These are phyloP conservation scores for Psilocybe cubensis DNA, from an alignment of 768 basidiomycete species.

Conservation along the genomic window DNA sequence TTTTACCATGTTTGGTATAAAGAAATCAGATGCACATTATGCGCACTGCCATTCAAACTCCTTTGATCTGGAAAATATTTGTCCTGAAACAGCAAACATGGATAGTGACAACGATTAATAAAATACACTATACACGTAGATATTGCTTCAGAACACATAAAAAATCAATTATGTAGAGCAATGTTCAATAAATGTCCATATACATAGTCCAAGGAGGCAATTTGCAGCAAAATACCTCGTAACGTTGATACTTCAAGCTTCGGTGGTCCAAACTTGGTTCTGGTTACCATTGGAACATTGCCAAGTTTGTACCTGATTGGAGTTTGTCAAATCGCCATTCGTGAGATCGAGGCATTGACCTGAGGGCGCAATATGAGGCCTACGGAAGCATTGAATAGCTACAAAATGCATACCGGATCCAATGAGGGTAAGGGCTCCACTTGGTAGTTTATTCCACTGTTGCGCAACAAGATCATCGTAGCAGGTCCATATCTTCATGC, in stretches of 20 bases:
- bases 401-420: not conserved
- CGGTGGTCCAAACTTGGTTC: conserved; percentile 34
- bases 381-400: not conserved
- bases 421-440: not conserved
- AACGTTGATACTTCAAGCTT: not conserved
- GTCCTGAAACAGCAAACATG: too few species aligned
- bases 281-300: conserved; percentile 29
- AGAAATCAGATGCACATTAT: too few species aligned
- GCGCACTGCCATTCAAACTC: too few species aligned
- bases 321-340: conserved; percentile 29
- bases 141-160: too few species aligned
- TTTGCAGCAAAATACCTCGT: too few species aligned
- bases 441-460: conserved; percentile 28
- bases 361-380: not conserved
- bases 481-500: conserved; percentile 40
- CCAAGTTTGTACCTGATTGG: conserved; percentile 36
- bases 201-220: too few species aligned
- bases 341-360: conserved; percentile 34
- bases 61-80: too few species aligned
- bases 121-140: too few species aligned
- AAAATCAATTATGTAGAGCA: too few species aligned
- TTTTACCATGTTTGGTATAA: too few species aligned
- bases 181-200: too few species aligned
- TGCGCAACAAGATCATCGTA: conserved; percentile 35
- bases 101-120: too few species aligned